These are phyloP conservation scores for Erigeron philadelphicus DNA, from an alignment of 140 eudicot genomes.

Conservation along the genomic window DNA sequence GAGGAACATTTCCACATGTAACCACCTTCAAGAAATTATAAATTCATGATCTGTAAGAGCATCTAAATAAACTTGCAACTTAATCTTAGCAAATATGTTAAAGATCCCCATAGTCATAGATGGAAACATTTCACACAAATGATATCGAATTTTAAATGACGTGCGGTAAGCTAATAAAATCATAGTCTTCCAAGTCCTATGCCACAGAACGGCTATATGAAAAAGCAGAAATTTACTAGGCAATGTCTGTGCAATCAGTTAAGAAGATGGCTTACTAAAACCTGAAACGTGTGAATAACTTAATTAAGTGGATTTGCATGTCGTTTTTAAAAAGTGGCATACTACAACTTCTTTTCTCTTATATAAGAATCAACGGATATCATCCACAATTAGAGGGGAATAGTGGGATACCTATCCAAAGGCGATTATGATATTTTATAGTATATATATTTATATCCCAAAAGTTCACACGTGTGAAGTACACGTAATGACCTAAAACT, in stretches of 20 bases:
- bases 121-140: neutral
- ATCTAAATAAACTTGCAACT: slow-evolving; percentile 1
- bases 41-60: slow-evolving; percentile 7
- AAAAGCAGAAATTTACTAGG: neutral
- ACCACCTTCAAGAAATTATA: slow-evolving; percentile 48
- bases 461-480: neutral
- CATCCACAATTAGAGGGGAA: slow-evolving; percentile 14
- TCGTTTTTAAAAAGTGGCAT: neutral
- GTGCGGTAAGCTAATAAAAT: neutral
- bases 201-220: neutral
- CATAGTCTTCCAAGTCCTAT: neutral
- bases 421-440: neutral
- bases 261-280: neutral
- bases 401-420: neutral
- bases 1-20: slow-evolving; percentile 65
- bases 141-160: neutral
- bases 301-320: slow-evolving; percentile 1
- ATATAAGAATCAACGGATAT: neutral
- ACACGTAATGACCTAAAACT: neutral
- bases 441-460: neutral
- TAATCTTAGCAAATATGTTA: neutral
- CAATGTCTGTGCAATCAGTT: neutral
- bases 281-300: neutral
- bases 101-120: neutral
- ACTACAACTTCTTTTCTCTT: neutral